Evolutionary conservation across 164 flowering plant species (phyloP).

Genomic region (Vitis cinerea): DNA sequence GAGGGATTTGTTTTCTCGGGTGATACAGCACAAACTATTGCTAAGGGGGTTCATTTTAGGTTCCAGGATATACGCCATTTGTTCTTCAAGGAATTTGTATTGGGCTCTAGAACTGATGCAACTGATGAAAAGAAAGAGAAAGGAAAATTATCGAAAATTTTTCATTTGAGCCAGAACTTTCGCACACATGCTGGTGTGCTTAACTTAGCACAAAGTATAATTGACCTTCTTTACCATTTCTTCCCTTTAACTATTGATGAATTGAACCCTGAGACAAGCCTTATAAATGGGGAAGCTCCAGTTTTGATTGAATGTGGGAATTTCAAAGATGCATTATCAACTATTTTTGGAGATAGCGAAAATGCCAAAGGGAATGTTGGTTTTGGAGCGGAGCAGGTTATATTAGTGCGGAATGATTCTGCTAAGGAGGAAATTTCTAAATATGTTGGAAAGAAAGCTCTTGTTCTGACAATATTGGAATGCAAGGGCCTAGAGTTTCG

Average conservation of each 20-base stretch:
- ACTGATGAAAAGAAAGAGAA: not conserved
- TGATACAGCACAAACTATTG: slow-evolving; percentile 1
- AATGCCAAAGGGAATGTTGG: no score
- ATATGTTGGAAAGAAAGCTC: no score
- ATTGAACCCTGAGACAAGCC: slow-evolving; percentile 11
- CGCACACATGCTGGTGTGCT: slow-evolving; percentile 28
- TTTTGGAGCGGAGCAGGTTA: no score
- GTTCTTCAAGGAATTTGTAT: not conserved
- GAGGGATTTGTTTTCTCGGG: slow-evolving; percentile 28
- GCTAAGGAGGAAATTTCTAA: no score
- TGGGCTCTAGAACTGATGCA: not conserved
- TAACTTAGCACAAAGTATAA: slow-evolving; percentile 25
- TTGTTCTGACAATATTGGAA: not conserved
- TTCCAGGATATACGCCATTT: slow-evolving; percentile 25
- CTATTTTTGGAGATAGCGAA: no score
- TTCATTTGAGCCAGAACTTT: slow-evolving; percentile 9
- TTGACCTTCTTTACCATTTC: slow-evolving; percentile 10
- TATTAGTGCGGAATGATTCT: no score
- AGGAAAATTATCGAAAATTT: not conserved
- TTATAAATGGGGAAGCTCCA: no score
- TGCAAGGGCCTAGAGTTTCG: slow-evolving; percentile 38
- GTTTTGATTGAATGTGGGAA: no score
- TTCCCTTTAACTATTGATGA: slow-evolving; percentile 5
- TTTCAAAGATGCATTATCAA: no score
- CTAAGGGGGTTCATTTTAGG: slow-evolving; percentile 17